Evolutionary conservation across 495 filamentous ascomycete species (phyloP).

Genomic region (Aspergillus sparsus): DNA sequence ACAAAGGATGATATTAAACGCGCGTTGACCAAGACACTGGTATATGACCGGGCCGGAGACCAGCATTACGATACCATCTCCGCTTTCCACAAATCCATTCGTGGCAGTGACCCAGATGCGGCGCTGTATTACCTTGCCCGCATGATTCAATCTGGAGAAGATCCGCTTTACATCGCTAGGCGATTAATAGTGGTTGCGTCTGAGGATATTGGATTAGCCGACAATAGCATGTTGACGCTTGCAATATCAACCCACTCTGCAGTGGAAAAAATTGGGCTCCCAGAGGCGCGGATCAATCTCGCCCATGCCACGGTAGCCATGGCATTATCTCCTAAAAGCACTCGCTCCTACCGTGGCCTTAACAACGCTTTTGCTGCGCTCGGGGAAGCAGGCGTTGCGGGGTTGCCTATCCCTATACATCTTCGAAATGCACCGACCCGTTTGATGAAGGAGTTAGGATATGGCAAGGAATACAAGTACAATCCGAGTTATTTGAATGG

Average conservation of each 20-base stretch:
- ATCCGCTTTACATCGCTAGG: conserved; percentile 87
- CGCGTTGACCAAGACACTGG: conserved; percentile 81
- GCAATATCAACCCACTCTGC: conserved; percentile 84
- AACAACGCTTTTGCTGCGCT: conserved; percentile 74
- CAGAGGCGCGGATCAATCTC: conserved; percentile 89
- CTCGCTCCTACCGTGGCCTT: conserved; percentile 79
- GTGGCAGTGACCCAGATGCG: conserved; percentile 83
- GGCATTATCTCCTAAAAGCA: conserved; percentile 79
- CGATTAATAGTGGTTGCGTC: conserved; percentile 89
- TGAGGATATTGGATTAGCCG: conserved; percentile 89
- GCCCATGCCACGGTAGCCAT: conserved; percentile 86
- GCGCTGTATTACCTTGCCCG: conserved; percentile 90
- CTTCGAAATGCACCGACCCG: conserved; percentile 87
- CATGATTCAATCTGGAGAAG: conserved; percentile 96
- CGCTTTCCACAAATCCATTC: conserved; percentile 93
- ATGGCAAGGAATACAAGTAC: conserved; percentile 93
- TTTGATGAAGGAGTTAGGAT: conserved; percentile 89
- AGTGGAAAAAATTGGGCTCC: conserved; percentile 87
- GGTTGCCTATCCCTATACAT: conserved; percentile 80
- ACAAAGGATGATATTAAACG: conserved; percentile 71
- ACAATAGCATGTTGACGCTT: conserved; percentile 79
- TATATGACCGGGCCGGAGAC: conserved; percentile 93
- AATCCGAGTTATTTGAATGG: conserved; percentile 86
- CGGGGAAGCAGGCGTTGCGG: conserved; percentile 75
- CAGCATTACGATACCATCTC: conserved; percentile 95